These are phyloP conservation scores for Phlyctochytrium planicorne DNA, from an alignment of 192 early-diverging fungal genomes.

Conservation along the genomic window DNA sequence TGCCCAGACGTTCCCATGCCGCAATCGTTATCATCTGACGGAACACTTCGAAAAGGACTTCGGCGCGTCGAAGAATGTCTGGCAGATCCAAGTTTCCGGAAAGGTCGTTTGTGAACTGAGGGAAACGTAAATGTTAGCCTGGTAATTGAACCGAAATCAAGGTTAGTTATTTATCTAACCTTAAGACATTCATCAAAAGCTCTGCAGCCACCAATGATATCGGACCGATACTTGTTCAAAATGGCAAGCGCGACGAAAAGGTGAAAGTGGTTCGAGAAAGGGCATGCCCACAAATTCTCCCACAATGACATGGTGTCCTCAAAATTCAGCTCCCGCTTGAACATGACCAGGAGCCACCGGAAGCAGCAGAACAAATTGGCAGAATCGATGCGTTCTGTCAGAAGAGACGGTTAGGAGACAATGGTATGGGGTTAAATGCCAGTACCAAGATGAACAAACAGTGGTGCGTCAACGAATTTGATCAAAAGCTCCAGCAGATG, in stretches of 20 bases:
- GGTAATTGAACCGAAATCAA: too few relatives aligned
- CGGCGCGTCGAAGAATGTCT: conserved; percentile 34
- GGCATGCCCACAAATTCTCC: conserved; percentile 72
- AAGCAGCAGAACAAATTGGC: conserved; percentile 97
- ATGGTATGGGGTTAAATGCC: background rate
- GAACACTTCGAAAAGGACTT: conserved; percentile 46
- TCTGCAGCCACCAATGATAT: conserved; percentile 74
- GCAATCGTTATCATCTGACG: conserved; percentile 21
- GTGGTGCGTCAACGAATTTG: conserved; percentile 81
- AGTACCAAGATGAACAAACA: conserved; percentile 79
- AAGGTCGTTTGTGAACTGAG: conserved; percentile 83
- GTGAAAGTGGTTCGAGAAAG: conserved; percentile 75
- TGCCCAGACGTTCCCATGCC: conserved; percentile 23
- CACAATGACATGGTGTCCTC: conserved; percentile 79
- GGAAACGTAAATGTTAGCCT: background rate
- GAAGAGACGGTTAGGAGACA: background rate
- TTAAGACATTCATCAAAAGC: conserved; percentile 94
- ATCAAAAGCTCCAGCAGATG: conserved; percentile 76
- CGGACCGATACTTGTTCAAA: conserved; percentile 79
- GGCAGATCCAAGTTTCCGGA: conserved; percentile 64
- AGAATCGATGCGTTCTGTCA: conserved; percentile 68
- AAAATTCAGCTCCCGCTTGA: conserved; percentile 96
- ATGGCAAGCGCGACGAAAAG: conserved; percentile 96
- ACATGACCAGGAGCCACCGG: conserved; percentile 95
- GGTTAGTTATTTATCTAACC: conserved; percentile 36